Conservation (phyloP, 768 basidiomycete genomes). For the Calvatia gigantea region DNA sequence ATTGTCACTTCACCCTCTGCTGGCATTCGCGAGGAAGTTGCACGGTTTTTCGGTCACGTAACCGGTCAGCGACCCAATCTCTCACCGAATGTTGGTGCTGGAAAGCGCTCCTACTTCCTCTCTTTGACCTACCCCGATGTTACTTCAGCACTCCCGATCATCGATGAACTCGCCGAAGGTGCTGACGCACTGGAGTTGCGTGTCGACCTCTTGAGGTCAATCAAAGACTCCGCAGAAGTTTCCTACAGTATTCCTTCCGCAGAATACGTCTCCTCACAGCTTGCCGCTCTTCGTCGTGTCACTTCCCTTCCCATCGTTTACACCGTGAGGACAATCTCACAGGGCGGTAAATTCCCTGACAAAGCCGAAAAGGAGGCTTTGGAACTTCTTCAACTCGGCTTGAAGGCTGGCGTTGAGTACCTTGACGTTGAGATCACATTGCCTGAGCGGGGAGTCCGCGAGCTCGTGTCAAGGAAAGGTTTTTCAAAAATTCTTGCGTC, state of each 20-base stretch:
- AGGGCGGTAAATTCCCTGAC: constrained; percentile 93
- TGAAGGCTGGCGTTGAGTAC: constrained; percentile 87
- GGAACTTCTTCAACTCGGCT: constrained; percentile 71
- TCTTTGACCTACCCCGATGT: constrained; percentile 91
- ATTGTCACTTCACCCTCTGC: constrained; percentile 20
- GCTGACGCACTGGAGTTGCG: constrained; percentile 94
- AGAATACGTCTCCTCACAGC: constrained; percentile 75
- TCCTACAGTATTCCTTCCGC: constrained; percentile 59
- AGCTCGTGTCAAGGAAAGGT: constrained; percentile 62
- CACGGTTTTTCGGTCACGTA: constrained; percentile 87
- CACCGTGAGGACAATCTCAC: constrained; percentile 82
- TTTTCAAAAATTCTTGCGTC: constrained; percentile 82
- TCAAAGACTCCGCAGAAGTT: constrained; percentile 41
- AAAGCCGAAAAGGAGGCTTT: constrained; percentile 66
- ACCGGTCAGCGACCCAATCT: constrained; percentile 69
- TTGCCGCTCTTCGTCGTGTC: constrained; percentile 71
- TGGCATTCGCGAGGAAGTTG: constrained; percentile 57
- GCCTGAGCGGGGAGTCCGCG: constrained; percentile 57
- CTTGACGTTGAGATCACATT: constrained; percentile 87
- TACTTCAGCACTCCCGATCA: constrained; percentile 57
- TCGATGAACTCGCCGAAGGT: constrained; percentile 76
- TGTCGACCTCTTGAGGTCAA: constrained; percentile 76
- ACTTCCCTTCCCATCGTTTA: constrained; percentile 87
- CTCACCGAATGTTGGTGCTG: constrained; percentile 45
- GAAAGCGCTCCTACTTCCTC: constrained; percentile 84